Evolutionary conservation across 306 rosid genomes (phyloP), one percentile per base, ranked within the genome.

Genomic region (Citrullus amarus): DNA sequence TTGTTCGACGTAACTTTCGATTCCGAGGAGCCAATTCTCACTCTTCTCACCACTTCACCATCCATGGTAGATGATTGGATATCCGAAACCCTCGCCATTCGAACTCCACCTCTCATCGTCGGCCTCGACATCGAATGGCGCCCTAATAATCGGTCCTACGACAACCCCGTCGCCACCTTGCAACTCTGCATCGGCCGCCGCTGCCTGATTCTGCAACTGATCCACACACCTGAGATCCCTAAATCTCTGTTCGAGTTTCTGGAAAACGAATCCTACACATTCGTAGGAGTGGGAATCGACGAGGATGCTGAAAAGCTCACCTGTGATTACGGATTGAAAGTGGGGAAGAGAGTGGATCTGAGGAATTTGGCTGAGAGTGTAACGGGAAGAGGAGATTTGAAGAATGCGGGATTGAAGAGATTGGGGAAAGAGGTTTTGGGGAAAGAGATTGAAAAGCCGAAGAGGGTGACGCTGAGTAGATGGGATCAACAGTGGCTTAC

Each of bases 101-200:
- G 51, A 60, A 60, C 84, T 48, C 36, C 54, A 9, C 80, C 9
- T 13, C 77, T 80, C 63, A n/a, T 85, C n/a, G 83, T 88, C 6
- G 87, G 91, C 15, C 82, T 88, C 20, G 91, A 83, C 83, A n/a
- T 83, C 12, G 89, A 88, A 59, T 87, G 90, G 90, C 84, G 88
- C 8, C 90, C 90, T 13, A 82, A 22, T 66, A 61, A 0, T 48
- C 56, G 86, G 30, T 2, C 20, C 30, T 4, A 4, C 44, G 53
- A 65, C 2, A 71, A 88, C 66, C 84, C 65, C 1, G 60, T 81
- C 0, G 89, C 91, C 6, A 88, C 86, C 0, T 34, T 85, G 4
- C 92, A 88, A 60, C 87, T 89, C 70, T 85, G 88, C 77, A 76
- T 78, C 16, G 88, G 78, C 36, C 78, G 38, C 22, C 79, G 86